Evolutionary conservation across 495 filamentous ascomycete species (phyloP).

Genomic region (Aspergillus baeticus): DNA sequence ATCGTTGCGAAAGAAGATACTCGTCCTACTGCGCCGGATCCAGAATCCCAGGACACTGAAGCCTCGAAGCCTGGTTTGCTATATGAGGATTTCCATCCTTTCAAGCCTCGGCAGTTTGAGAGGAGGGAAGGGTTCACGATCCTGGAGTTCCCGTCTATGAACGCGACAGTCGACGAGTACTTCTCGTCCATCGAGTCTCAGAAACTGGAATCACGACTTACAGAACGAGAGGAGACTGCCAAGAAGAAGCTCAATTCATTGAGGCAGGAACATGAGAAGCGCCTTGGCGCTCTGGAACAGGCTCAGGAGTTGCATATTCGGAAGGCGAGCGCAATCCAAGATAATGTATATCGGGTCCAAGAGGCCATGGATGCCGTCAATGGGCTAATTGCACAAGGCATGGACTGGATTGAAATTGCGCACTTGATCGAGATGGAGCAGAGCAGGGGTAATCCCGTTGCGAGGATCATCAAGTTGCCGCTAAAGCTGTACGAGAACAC

Average conservation of each 20-base stretch:
- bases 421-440: constrained; percentile 86
- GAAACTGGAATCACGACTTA: constrained; percentile 78
- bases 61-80: constrained; percentile 53
- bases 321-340: constrained; percentile 86
- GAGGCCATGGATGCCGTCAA: constrained; percentile 92
- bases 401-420: constrained; percentile 95
- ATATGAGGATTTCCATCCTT: constrained; percentile 96
- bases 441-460: constrained; percentile 75
- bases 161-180: constrained; percentile 92
- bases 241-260: constrained; percentile 80
- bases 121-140: constrained; percentile 61
- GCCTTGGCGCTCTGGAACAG: constrained; percentile 76
- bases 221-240: constrained; percentile 77
- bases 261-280: constrained; percentile 74
- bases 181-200: constrained; percentile 96
- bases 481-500: constrained; percentile 88
- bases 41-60: constrained; percentile 28
- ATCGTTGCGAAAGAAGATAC: constrained; percentile 75
- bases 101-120: constrained; percentile 80
- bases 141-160: constrained; percentile 77
- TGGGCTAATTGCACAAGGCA: constrained; percentile 81
- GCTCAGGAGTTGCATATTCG: constrained; percentile 79
- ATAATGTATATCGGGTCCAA: constrained; percentile 83
- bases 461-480: constrained; percentile 81
- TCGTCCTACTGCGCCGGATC: constrained; percentile 27